Conservation (phyloP, 108 stramenopile species). For the Pseudonitzschia pungens region DNA sequence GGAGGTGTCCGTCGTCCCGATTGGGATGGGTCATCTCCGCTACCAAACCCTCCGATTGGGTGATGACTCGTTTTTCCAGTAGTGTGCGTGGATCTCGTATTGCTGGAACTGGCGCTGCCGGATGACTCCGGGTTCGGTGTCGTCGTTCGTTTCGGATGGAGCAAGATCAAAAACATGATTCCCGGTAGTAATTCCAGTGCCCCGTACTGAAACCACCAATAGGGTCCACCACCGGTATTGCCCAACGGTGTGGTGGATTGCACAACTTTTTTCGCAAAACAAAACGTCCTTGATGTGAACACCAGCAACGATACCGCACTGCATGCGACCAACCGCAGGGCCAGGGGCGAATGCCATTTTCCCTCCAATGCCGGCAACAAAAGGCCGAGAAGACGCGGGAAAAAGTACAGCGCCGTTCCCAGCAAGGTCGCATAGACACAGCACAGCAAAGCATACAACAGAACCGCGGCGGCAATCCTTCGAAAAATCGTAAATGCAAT, state of each 20-base stretch:
- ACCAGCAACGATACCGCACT: constrained; percentile 37
- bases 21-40: not conserved
- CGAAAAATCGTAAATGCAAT: constrained; percentile 22
- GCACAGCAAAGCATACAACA: constrained; percentile 50
- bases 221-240: constrained; percentile 22
- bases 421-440: constrained; percentile 52
- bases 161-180: constrained; percentile 41
- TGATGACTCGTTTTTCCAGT: not conserved
- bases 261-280: constrained; percentile 38
- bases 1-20: constrained; percentile 1
- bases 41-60: not conserved
- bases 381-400: constrained; percentile 35
- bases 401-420: constrained; percentile 43
- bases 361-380: constrained; percentile 33
- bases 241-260: not conserved
- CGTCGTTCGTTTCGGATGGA: constrained; percentile 31
- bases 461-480: constrained; percentile 35
- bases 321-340: constrained; percentile 41
- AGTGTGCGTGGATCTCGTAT: not conserved
- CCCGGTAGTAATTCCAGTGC: constrained; percentile 44
- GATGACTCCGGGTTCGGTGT: not conserved
- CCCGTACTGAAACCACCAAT: constrained; percentile 56
- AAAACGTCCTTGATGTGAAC: constrained; percentile 40
- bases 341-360: constrained; percentile 6
- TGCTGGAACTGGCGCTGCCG: not conserved